phyloP scores from a whole-genome alignment of 768 basidiomycete genomes.

The Lactarius hatsudake region DNA sequence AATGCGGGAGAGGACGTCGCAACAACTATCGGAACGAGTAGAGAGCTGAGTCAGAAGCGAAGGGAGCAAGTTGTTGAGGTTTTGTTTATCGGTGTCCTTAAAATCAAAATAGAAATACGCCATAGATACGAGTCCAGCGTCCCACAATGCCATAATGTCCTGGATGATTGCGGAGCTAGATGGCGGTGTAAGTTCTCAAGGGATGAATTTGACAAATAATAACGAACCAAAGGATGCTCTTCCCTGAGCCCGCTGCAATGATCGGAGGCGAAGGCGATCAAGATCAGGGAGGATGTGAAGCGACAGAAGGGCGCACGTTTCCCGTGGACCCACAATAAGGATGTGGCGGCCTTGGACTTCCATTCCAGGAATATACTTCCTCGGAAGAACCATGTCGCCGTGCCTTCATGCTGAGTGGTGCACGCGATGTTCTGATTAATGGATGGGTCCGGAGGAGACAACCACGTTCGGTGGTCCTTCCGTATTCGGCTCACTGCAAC shows the following conservation, averaged over 20 bases:
- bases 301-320: not conserved
- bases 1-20: not conserved
- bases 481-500: not conserved
- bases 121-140: not conserved
- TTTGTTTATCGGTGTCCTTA: not conserved
- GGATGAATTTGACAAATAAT: not conserved
- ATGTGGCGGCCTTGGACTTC: not conserved
- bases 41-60: not conserved
- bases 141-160: not conserved
- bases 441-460: not conserved
- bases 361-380: not conserved
- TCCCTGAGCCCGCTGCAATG: not conserved
- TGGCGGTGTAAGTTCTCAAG: not conserved
- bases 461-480: not conserved
- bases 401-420: not conserved
- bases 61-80: not conserved
- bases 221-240: slow-evolving; percentile 5
- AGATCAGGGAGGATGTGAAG: not conserved
- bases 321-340: slow-evolving; percentile 4
- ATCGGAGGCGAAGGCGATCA: not conserved
- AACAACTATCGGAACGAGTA: not conserved
- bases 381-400: not conserved
- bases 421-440: not conserved
- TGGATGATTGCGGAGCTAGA: slow-evolving; percentile 1
- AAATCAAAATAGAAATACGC: not conserved